Percentiles rank a stretch among this genome's conserved stretches.
Evolutionary conservation across 768 basidiomycete species (phyloP).

Genomic region (Tephrocybe sp.): DNA sequence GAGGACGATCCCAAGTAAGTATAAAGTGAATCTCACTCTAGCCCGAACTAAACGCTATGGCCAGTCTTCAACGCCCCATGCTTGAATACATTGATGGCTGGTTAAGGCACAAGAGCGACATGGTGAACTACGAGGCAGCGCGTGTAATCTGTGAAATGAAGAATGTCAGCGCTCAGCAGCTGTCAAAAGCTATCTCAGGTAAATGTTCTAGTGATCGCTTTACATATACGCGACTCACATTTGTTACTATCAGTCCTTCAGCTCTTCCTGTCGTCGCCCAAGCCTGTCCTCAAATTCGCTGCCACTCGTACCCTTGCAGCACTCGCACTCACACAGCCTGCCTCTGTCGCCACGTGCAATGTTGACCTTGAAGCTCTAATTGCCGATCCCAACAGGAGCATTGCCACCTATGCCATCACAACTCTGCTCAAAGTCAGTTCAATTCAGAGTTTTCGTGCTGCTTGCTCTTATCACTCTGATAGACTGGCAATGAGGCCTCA

Average conservation of each 20-base stretch:
- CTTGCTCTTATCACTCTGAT: conserved; percentile 6
- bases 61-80: conserved; percentile 88
- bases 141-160: conserved; percentile 97
- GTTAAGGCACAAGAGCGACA: conserved; percentile 98
- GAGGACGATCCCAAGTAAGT: conserved; percentile 98
- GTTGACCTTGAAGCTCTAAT: conserved; percentile 97
- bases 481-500: conserved; percentile 99
- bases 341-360: conserved; percentile 89
- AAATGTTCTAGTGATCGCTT: conserved; percentile 25
- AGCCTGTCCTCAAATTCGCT: conserved; percentile 93
- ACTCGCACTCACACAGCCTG: conserved; percentile 84
- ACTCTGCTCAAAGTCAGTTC: conserved; percentile 85
- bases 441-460: not conserved
- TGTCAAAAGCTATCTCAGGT: conserved; percentile 90
- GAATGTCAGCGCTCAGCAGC: conserved; percentile 71
- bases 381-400: conserved; percentile 91
- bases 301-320: conserved; percentile 93
- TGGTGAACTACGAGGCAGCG: conserved; percentile 99
- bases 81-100: conserved; percentile 92
- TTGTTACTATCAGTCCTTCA: conserved; percentile 67
- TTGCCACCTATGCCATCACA: conserved; percentile 98
- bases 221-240: conserved; percentile 7
- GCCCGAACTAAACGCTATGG: not conserved
- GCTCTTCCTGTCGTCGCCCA: conserved; percentile 93
- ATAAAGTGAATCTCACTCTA: not conserved